Base-by-base conservation (phyloP, 169 alveolate genomes). In the Blepharisma undulans region DNA sequence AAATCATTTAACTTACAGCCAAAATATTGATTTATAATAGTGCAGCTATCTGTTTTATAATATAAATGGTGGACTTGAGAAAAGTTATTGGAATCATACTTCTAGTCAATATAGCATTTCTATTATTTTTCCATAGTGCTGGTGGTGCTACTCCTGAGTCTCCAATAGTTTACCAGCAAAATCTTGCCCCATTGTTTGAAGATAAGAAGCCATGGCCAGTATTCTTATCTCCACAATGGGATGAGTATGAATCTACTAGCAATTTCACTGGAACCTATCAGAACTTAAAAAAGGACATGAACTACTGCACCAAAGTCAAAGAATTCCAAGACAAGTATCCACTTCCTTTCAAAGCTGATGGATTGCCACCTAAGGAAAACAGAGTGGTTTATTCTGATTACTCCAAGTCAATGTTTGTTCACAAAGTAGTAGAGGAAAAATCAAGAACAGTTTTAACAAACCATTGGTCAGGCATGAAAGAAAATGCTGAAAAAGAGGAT, bases 301-400 rank as follows among this genome's bases (percentile, higher is more conserved):
- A 12, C 29, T 79, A 79, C n/a, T 79, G 87, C 71, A n/a, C 8
- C 87, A 79, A 79, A 33, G 87, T 79, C 71, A 27, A 33, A 12
- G 60, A 29, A n/a, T 79, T 30, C 61, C 36, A 33, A 33, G 60
- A 79, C 8, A 29, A 25, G 10, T 30, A 29, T 33, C 87, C 34
- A 4, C 8, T 74, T 29, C 80, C 29, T 4, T 18, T 74, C 16
- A 25, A 18, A 14, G 18, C 80, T 22, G 36, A 29, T 4, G 16
- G 16, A 74, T 8, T 74, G 33, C 87, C 87, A 30, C 10, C 87
- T 10, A 79, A 32, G 27, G 71, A 79, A 21, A 30, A 79, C 29
- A 12, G 91, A 72, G 91, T 86, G 5, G 27, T 86, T 30, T 86
- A 61, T 29, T 8, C 91, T 71, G 84, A 86, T 19, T 86, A 71